A percentile compares a stretch with the other conserved stretches of the same genome.
Evolutionary conservation across 371 early-diverging fungal genomes (phyloP).

Genomic region (Mucor lusitanicus): DNA sequence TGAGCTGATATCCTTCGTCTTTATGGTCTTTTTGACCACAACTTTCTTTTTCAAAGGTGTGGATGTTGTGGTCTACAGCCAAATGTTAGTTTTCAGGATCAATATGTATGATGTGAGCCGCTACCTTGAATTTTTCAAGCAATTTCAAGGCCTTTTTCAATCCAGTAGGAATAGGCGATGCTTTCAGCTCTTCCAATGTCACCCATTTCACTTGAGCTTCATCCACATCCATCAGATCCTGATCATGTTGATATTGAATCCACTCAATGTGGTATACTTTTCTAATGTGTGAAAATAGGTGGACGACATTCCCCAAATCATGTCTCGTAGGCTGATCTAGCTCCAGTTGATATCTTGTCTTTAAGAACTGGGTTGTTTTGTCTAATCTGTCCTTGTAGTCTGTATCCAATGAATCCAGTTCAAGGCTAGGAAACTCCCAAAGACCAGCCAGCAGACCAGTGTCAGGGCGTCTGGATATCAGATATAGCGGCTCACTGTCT

Average conservation of each 20-base stretch:
- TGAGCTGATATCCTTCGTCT: background rate
- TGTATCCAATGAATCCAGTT: constrained; percentile 35
- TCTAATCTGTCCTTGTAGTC: constrained; percentile 41
- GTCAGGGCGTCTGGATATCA: constrained; percentile 61
- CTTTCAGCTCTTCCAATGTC: constrained; percentile 48
- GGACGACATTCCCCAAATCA: constrained; percentile 63
- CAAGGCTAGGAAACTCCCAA: constrained; percentile 79
- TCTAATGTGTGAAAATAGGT: constrained; percentile 75
- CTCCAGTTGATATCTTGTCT: constrained; percentile 27
- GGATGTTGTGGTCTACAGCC: background rate
- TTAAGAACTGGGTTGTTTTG: constrained; percentile 34
- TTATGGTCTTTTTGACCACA: background rate
- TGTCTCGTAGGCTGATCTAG: constrained; percentile 19
- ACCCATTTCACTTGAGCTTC: constrained; percentile 49
- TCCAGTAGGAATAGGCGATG: constrained; percentile 68
- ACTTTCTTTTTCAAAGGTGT: background rate
- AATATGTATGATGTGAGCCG: background rate
- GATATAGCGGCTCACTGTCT: constrained; percentile 28
- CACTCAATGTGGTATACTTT: constrained; percentile 63
- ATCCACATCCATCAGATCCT: background rate
- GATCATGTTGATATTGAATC: constrained; percentile 34
- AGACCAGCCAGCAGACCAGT: constrained; percentile 76
- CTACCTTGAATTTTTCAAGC: constrained; percentile 46
- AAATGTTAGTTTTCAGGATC: background rate
- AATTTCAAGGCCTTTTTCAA: constrained; percentile 66